A percentile compares a stretch with the other conserved stretches of the same genome.
Conservation (phyloP, 495 filamentous ascomycete species). For the Lichenothelia convexa region DNA sequence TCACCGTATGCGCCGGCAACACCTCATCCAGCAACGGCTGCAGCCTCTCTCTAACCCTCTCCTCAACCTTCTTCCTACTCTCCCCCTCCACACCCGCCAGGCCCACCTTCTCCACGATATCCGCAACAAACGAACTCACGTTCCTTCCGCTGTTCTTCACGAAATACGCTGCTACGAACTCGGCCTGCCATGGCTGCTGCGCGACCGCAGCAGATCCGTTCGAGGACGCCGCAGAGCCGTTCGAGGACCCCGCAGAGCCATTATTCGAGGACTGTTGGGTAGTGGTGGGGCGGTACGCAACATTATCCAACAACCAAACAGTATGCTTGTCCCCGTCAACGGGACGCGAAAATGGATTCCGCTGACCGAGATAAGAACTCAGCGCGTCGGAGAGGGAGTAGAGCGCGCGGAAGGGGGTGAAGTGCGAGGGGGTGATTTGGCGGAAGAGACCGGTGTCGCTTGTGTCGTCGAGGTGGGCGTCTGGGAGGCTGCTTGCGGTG, state of each 20-base stretch:
- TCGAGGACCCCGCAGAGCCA: not conserved
- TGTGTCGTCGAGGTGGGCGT: too few species aligned
- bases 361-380: not conserved
- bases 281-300: slow-evolving; percentile 41
- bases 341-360: not conserved
- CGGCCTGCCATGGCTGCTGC: slow-evolving; percentile 66
- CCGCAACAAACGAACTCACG: slow-evolving; percentile 45
- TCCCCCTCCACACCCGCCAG: too few species aligned
- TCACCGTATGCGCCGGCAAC: slow-evolving; percentile 45
- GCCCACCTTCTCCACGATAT: slow-evolving; percentile 52
- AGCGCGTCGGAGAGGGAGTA: not conserved
- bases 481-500: too few species aligned
- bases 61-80: slow-evolving; percentile 38
- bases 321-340: slow-evolving; percentile 36
- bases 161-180: slow-evolving; percentile 69
- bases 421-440: too few species aligned
- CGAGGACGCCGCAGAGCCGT: slow-evolving; percentile 1
- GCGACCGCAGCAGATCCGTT: slow-evolving; percentile 10
- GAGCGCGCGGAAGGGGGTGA: too few species aligned
- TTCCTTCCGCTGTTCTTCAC: slow-evolving; percentile 45
- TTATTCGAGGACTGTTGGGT: too few species aligned
- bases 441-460: too few species aligned
- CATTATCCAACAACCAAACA: slow-evolving; percentile 86
- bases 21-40: slow-evolving; percentile 61
- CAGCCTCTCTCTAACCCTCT: slow-evolving; percentile 51